Evolutionary conservation across 2,329 filamentous ascomycete species (phyloP), one percentile per base, ranked within the genome.

Genomic region (Penicillium aurantiogriseum): DNA sequence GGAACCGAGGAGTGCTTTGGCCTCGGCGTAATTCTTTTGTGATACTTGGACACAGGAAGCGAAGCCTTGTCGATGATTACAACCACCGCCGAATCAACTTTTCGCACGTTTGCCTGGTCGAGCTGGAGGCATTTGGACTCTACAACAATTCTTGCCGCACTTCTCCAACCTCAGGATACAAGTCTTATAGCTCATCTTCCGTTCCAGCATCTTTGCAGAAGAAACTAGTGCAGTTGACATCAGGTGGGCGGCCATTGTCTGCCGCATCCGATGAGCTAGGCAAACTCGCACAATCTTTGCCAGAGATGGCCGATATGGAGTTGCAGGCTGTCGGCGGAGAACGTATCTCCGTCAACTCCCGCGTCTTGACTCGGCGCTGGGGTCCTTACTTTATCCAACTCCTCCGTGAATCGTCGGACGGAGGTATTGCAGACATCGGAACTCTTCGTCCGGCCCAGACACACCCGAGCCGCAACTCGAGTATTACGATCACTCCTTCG

Each of bases 51-150:
- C 95, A 97, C 73, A 86, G 94, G 38, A 96, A 96, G 75, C 83
- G 94, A 61, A 97, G 90, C 65, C 81, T 99, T 33, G 93, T 97
- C 0, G 93, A 99, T 66, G 94, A 99, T 74, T 99, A 99, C 76
- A 97, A 97, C 71, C 94, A 97, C 70, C 89, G 94, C 11, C 88
- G 94, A 27, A 95, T 99, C 76, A 99, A 99, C 75, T 99, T 97
- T 72, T 90, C 90, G 10, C 95, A 99, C 70, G 87, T 97, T 29
- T 97, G 94, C 74, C 89, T 97, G 82, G 93, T 99, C 9, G 94
- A 99, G 74, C 81, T 99, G 11, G 94, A 99, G 72, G 92, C 94
- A 0, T 99, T 97, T 78, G 94, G 94, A 1, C 87, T 99, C 43
- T 97, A 97, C 73, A 93, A 97, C 71, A 99, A 97, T 72, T 92